These are phyloP conservation scores for Geotrichum histeridarum DNA, from an alignment of 1,139 yeast species.

Conservation along the genomic window DNA sequence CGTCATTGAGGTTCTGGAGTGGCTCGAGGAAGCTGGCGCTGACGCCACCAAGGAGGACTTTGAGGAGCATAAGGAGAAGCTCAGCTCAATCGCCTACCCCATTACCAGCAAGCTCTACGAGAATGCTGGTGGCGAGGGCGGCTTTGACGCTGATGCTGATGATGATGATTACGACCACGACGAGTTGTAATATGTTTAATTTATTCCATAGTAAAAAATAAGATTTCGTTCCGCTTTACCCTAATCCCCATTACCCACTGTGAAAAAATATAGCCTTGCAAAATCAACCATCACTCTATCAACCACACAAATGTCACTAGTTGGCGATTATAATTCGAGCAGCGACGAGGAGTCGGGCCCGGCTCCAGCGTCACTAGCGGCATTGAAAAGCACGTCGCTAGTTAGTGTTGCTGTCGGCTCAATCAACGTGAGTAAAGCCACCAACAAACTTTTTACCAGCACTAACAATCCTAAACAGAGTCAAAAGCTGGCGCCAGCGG, in stretches of 20 bases:
- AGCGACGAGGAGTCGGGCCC: slow-evolving; percentile 6
- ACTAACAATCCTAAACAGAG: not conserved
- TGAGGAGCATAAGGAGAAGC: slow-evolving; percentile 86
- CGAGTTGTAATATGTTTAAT: slow-evolving; percentile 16
- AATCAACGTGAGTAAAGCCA: not conserved
- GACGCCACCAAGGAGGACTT: slow-evolving; percentile 87
- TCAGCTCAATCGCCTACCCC: slow-evolving; percentile 82
- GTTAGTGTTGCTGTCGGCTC: slow-evolving; percentile 1
- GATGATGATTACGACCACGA: slow-evolving; percentile 20
- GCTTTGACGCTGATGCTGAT: slow-evolving; percentile 55
- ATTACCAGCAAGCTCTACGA: slow-evolving; percentile 85
- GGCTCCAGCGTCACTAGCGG: not conserved
- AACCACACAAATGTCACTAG: slow-evolving; percentile 10
- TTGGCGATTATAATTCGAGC: slow-evolving; percentile 6
- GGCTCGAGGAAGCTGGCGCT: slow-evolving; percentile 84
- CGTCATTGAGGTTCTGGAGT: slow-evolving; percentile 77
- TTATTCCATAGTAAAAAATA: slow-evolving; percentile 1
- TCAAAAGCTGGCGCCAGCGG: not conserved
- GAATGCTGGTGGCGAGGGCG: slow-evolving; percentile 46
- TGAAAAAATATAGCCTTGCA: not conserved
- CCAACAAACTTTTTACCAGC: not conserved
- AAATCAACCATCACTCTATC: not conserved
- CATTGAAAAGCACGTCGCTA: not conserved
- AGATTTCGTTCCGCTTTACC: not conserved
- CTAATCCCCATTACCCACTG: not conserved